These are phyloP conservation scores for Punctularia strigosozonata DNA, from an alignment of 768 basidiomycete genomes.

Conservation along the genomic window DNA sequence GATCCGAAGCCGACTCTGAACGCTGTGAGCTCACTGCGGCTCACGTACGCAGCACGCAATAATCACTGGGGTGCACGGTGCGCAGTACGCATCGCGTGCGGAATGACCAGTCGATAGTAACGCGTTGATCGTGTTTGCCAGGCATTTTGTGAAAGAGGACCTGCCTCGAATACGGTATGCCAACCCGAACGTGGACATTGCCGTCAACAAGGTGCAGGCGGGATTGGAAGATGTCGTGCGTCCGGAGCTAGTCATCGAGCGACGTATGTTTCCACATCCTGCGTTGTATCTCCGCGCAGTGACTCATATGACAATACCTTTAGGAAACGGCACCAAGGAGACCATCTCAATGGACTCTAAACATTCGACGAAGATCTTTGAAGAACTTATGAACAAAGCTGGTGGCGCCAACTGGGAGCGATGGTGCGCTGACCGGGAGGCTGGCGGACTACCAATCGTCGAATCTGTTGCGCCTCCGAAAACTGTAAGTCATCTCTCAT, in stretches of 20 bases:
- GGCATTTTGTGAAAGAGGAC: slow-evolving; percentile 74
- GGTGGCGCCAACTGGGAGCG: slow-evolving; percentile 49
- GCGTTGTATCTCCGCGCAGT: not conserved
- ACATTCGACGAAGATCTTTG: slow-evolving; percentile 55
- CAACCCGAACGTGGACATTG: slow-evolving; percentile 55
- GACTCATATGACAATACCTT: not conserved
- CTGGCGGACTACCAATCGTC: slow-evolving; percentile 37
- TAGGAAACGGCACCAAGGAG: slow-evolving; percentile 38
- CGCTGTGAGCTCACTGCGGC: slow-evolving; percentile 37
- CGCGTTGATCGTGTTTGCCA: slow-evolving; percentile 13
- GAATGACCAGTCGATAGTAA: not conserved
- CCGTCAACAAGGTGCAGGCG: slow-evolving; percentile 44
- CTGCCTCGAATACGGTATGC: slow-evolving; percentile 68
- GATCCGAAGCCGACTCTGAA: slow-evolving; percentile 38
- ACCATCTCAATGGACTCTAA: slow-evolving; percentile 50
- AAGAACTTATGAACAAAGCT: slow-evolving; percentile 58
- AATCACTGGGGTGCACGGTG: slow-evolving; percentile 72
- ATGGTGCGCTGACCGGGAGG: slow-evolving; percentile 36
- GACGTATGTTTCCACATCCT: slow-evolving; percentile 35
- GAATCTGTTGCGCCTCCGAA: too few species aligned
- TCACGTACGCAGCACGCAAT: slow-evolving; percentile 48
- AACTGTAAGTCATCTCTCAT: too few species aligned
- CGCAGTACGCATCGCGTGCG: slow-evolving; percentile 10
- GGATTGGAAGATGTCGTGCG: slow-evolving; percentile 41
- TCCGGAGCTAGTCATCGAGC: slow-evolving; percentile 49